Base-by-base conservation (phyloP, 192 early-diverging fungal species). In the Pecoramyces ruminantium region DNA sequence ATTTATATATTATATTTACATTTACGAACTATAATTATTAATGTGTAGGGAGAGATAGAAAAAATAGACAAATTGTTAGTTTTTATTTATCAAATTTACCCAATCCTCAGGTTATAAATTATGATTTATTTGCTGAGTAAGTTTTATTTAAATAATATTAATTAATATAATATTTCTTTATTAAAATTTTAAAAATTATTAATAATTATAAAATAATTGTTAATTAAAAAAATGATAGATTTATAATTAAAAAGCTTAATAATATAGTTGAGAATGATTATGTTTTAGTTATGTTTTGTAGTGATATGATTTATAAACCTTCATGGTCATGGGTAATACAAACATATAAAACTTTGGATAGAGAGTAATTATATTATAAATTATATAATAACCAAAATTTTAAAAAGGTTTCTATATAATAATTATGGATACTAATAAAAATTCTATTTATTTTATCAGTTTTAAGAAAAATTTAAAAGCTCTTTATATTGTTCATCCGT, bases 391-490 rank as follows among this genome's bases (percentile, higher is more conserved):
- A 34, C 3, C 11, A 34, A 34, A 34, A 6, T 6, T 6, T 34
- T 34, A 34, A 34, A 34, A 6, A 34, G 11, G 3, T 34, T 34
- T 81, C 29, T 28, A 77, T 78, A 77, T 80, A 80, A 80, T 82
- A 29, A 39, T 28, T 80, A n/a, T n/a, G n/a, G n/a, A n/a, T n/a
- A n/a, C n/a, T n/a, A n/a, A n/a, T n/a, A n/a, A n/a, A n/a, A n/a
- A n/a, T n/a, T n/a, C n/a, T n/a, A n/a, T n/a, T n/a, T n/a, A n/a
- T n/a, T n/a, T n/a, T n/a, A n/a, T n/a, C n/a, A 89, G 91, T 78
- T 92, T 93, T 88, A 95, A 96, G 81, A 98, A 98, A 87, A 97
- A 98, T 85, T 86, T 98, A 42, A 97, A 97, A 85, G 89, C 90
- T 27, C 86, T 98, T 17, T 94, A 94, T 85, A 91, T 98, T 38